Base-by-base conservation (phyloP, 2,329 filamentous ascomycete species). In the Aspergillus cejpii region DNA sequence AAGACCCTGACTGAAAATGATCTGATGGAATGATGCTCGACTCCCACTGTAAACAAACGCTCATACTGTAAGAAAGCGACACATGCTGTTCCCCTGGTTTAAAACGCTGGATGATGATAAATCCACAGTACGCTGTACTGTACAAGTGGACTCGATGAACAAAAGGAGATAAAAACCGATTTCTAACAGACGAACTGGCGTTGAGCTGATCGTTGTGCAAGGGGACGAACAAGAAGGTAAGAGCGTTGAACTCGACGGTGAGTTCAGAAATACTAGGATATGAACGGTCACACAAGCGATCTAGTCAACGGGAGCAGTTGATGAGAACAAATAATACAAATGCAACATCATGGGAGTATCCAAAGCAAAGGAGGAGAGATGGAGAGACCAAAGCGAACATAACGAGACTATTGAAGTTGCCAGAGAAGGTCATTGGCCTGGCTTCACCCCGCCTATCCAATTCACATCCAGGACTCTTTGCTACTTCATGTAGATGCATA, bases 41-140 rank as follows among this genome's bases (percentile, higher is more conserved):
- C 11, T 41, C 39, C 24, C 15, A 40, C 20, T 23, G 12, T 19
- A 31, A 43, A 40, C 40, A 43, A 46, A 37, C 23, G 48, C 45
- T 56, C 51, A 56, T 56, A 43, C 51, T 53, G 45, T 38, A 48
- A 43, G 42, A 29, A 39, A 46, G 39, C 43, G 41, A 29, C 40
- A 39, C 53, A 55, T 55, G 40, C 24, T 38, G 38, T 43, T 39
- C 19, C 38, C 40, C 44, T 44, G 40, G 26, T 37, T 37, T 42
- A 37, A 23, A 44, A 37, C 27, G 28, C 38, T 12, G 28, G 15
- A n/a, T 39, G 21, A 29, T 43, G 11, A 12, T 36, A 19, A 19
- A 39, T 24, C 11, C 17, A 23, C 31, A 23, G 15, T 17, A 15
- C 14, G n/a, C 8, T 20, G 12, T 26, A 41, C 10, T 23, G 17